These are phyloP conservation scores for Globisporangium recalcitrans DNA, from an alignment of 352 stramenopile genomes.

Conservation along the genomic window DNA sequence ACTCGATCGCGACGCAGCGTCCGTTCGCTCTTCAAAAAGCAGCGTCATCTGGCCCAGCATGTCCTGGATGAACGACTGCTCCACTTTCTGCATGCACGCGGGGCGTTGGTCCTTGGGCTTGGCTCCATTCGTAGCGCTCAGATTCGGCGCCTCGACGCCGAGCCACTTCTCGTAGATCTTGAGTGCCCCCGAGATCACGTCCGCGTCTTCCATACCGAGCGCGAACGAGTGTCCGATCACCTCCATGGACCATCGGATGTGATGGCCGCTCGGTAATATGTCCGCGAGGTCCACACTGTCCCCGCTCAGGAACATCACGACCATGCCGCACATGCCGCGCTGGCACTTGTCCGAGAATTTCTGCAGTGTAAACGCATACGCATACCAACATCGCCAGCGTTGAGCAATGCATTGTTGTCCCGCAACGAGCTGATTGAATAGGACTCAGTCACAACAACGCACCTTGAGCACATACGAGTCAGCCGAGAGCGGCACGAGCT, in stretches of 20 bases:
- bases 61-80: conserved; percentile 85
- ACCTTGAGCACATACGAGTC: conserved; percentile 84
- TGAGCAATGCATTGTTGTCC: neutral
- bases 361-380: conserved; percentile 18
- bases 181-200: conserved; percentile 73
- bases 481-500: conserved; percentile 59
- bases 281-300: conserved; percentile 42
- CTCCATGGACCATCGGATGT: conserved; percentile 86
- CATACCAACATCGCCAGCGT: neutral
- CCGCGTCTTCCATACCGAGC: conserved; percentile 78
- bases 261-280: conserved; percentile 60
- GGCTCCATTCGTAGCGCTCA: conserved; percentile 18
- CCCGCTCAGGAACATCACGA: conserved; percentile 60
- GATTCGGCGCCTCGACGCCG: conserved; percentile 37
- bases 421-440: too few relatives aligned
- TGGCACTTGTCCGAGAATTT: conserved; percentile 88
- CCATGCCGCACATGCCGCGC: conserved; percentile 78
- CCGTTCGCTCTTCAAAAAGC: conserved; percentile 74
- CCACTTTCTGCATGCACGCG: conserved; percentile 73
- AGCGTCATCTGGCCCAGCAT: conserved; percentile 85
- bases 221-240: conserved; percentile 81
- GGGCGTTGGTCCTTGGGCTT: conserved; percentile 55
- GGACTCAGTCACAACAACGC: neutral
- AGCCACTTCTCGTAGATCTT: conserved; percentile 83
- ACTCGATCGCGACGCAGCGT: conserved; percentile 20